phyloP scores from a whole-genome alignment of 495 filamentous ascomycete species.

The Penicillium coprophilum region DNA sequence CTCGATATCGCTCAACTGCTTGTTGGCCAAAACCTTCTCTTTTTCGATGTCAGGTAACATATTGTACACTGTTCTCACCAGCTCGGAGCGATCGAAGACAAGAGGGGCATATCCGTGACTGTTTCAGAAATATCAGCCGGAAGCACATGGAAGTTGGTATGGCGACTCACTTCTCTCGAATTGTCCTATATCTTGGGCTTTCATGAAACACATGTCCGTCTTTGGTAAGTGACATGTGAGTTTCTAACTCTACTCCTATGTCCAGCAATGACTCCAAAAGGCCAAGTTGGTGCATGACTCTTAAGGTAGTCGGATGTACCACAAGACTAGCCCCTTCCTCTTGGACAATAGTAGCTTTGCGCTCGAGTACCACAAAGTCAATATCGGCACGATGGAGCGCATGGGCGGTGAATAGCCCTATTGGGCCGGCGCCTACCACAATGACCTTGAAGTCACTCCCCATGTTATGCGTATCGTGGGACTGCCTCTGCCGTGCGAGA shows the following conservation, averaged over 20 bases:
- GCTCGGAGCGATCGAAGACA: constrained; percentile 26
- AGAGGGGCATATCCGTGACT: constrained; percentile 18
- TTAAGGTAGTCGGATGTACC: constrained; percentile 34
- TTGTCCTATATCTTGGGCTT: constrained; percentile 9
- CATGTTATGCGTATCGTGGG: no score
- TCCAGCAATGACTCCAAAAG: constrained; percentile 36
- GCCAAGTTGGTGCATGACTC: constrained; percentile 52
- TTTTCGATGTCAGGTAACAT: constrained; percentile 14
- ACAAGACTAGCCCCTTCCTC: constrained; percentile 41
- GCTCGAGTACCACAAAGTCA: constrained; percentile 54
- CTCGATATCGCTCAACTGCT: constrained; percentile 16
- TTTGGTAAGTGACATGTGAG: constrained; percentile 16
- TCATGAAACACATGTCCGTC: constrained; percentile 24
- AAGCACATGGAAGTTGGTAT: no score
- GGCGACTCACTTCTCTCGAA: constrained; percentile 21
- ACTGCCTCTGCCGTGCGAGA: no score
- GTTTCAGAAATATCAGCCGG: neutral
- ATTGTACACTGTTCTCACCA: constrained; percentile 28
- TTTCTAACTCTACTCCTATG: constrained; percentile 20
- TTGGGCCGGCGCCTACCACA: constrained; percentile 53
- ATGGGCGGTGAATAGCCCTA: constrained; percentile 49
- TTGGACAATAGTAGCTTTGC: constrained; percentile 32
- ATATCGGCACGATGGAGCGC: constrained; percentile 47
- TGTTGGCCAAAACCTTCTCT: constrained; percentile 19
- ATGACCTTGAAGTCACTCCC: constrained; percentile 45